Conservation (phyloP, 225 moss, liverwort and hornwort species). For the Physcomitrellopsis africana region DNA sequence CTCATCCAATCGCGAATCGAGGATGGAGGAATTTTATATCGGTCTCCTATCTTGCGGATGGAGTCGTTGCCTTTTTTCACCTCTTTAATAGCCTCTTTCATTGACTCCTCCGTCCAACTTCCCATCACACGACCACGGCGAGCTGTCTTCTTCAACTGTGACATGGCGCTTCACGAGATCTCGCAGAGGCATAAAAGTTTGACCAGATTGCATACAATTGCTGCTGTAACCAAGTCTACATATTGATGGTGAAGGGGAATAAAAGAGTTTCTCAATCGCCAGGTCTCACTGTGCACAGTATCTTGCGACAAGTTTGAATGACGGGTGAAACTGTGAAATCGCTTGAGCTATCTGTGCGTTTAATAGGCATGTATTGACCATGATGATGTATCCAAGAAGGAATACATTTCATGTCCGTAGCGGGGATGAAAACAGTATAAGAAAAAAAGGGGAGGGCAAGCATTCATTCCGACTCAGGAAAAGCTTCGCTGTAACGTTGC, state of each 20-base stretch:
- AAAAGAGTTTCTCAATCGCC: constrained; percentile 42
- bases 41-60: constrained; percentile 18
- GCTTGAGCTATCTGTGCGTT: constrained; percentile 49
- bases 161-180: constrained; percentile 40
- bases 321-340: constrained; percentile 50
- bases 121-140: constrained; percentile 40
- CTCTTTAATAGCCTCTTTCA: constrained; percentile 27
- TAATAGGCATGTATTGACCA: constrained; percentile 49
- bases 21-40: constrained; percentile 14
- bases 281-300: constrained; percentile 58
- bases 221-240: constrained; percentile 16
- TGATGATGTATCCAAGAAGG: constrained; percentile 49
- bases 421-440: constrained; percentile 36
- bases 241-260: constrained; percentile 25
- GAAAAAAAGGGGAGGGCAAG: constrained; percentile 40
- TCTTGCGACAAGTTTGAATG: constrained; percentile 59
- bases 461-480: constrained; percentile 45
- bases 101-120: constrained; percentile 26
- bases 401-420: constrained; percentile 61
- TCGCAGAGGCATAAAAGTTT: constrained; percentile 7
- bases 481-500: constrained; percentile 15
- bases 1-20: constrained; percentile 28
- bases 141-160: constrained; percentile 60
- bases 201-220: background rate
- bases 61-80: constrained; percentile 19